Conservation (phyloP, 352 stramenopile species). For the Phytopythium sindhum region DNA sequence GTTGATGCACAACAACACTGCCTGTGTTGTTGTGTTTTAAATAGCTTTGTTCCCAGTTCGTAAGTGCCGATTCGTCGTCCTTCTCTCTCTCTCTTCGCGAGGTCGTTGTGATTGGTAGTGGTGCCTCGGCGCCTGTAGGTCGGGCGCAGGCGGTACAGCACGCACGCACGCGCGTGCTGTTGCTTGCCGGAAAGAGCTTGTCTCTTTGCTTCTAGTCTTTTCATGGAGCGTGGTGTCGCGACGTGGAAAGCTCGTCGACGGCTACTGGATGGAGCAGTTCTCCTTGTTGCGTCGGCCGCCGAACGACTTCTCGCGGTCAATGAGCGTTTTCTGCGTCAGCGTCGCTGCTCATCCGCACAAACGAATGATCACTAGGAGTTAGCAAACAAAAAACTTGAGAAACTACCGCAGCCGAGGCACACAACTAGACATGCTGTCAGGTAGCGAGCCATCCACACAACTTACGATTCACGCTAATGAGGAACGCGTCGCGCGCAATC, state of each 20-base stretch:
- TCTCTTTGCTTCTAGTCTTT: slow-evolving; percentile 22
- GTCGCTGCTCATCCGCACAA: slow-evolving; percentile 28
- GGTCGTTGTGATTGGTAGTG: neutral
- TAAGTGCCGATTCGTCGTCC: neutral
- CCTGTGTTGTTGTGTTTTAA: too few relatives aligned
- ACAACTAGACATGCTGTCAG: neutral
- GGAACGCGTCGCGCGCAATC: slow-evolving; percentile 79
- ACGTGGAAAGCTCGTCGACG: neutral
- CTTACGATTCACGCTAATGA: slow-evolving; percentile 86
- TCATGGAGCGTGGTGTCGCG: too few relatives aligned
- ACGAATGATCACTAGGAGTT: slow-evolving; percentile 4
- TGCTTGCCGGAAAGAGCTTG: slow-evolving; percentile 19
- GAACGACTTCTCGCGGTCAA: slow-evolving; percentile 78
- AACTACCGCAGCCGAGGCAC: slow-evolving; percentile 7
- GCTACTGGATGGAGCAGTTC: slow-evolving; percentile 75
- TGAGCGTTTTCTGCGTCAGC: slow-evolving; percentile 76
- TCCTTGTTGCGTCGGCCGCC: slow-evolving; percentile 71
- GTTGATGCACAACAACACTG: too few relatives aligned
- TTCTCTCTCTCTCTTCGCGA: neutral
- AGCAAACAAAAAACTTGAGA: slow-evolving; percentile 10
- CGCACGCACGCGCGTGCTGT: slow-evolving; percentile 1
- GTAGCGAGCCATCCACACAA: slow-evolving; percentile 10
- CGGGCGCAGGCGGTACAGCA: slow-evolving; percentile 6
- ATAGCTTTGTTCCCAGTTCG: slow-evolving; percentile 3
- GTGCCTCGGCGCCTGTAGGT: neutral